A percentile compares a stretch with the other conserved stretches of the same genome.
These are phyloP conservation scores for Taiwanofungus camphoratus DNA, from an alignment of 1,284 basidiomycete genomes.

Conservation along the genomic window DNA sequence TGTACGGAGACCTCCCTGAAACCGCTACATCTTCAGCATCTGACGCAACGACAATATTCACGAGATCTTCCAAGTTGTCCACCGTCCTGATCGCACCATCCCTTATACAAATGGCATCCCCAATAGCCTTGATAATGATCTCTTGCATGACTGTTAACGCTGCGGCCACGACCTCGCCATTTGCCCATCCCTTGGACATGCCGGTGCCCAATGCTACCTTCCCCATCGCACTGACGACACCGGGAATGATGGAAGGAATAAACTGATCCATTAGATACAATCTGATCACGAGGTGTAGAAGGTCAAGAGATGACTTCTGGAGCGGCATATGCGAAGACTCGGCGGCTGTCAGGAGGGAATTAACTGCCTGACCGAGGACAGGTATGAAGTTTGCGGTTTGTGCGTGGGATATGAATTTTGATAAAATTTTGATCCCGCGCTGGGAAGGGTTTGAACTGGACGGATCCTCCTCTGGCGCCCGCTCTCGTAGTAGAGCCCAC, in stretches of 20 bases:
- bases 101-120: conserved; percentile 58
- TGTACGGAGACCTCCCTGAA: conserved; percentile 28
- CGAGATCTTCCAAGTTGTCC: conserved; percentile 58
- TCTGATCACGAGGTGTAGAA: conserved; percentile 50
- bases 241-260: conserved; percentile 73
- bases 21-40: conserved; percentile 9
- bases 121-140: conserved; percentile 50
- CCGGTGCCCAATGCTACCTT: conserved; percentile 54
- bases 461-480: conserved; percentile 34
- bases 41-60: conserved; percentile 25
- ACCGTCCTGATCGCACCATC: conserved; percentile 53
- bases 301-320: conserved; percentile 59
- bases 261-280: conserved; percentile 61
- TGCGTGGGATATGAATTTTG: conserved; percentile 41
- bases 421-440: conserved; percentile 28
- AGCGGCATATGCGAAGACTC: conserved; percentile 53
- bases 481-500: conserved; percentile 47
- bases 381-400: conserved; percentile 56
- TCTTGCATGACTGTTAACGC: conserved; percentile 54
- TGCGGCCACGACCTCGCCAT: conserved; percentile 56
- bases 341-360: conserved; percentile 56
- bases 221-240: conserved; percentile 70
- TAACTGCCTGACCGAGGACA: conserved; percentile 78
- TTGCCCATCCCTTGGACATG: conserved; percentile 52
- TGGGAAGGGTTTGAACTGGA: conserved; percentile 21